phyloP scores from a whole-genome alignment of 106 monocot genomes.

The Chionographis japonica region DNA sequence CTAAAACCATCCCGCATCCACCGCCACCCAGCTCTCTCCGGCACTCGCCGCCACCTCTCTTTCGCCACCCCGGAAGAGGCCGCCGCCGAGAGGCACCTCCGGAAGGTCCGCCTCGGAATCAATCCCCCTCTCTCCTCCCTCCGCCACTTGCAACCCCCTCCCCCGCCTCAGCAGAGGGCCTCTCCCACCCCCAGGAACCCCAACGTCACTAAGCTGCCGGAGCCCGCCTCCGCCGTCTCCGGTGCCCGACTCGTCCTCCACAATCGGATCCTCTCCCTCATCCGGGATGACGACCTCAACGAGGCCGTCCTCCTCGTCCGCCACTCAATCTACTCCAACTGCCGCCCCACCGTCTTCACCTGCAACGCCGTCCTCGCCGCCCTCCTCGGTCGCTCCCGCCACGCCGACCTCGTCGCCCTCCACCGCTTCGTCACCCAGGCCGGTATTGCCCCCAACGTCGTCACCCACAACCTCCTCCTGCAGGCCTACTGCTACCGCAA shows the following conservation, averaged over 20 bases:
- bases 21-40: not conserved
- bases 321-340: constrained; percentile 98
- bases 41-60: constrained; percentile 52
- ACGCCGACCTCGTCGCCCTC: constrained; percentile 76
- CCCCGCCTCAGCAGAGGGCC: constrained; percentile 17
- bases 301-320: constrained; percentile 87
- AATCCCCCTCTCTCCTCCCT: constrained; percentile 69
- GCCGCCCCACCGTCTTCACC: constrained; percentile 86
- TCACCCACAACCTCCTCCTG: constrained; percentile 85
- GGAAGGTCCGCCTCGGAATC: constrained; percentile 85
- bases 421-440: constrained; percentile 94
- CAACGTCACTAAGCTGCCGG: constrained; percentile 79
- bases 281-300: constrained; percentile 73
- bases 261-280: constrained; percentile 72
- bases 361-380: constrained; percentile 82
- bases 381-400: constrained; percentile 68
- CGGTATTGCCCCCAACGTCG: constrained; percentile 63
- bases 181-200: constrained; percentile 29
- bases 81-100: constrained; percentile 88
- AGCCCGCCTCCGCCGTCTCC: constrained; percentile 55
- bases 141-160: constrained; percentile 19
- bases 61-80: constrained; percentile 82
- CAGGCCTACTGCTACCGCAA: constrained; percentile 79
- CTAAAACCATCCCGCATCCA: constrained; percentile 5
- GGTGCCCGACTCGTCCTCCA: constrained; percentile 79